Conservation (phyloP, 495 filamentous ascomycete genomes). For the Talaromyces proteolyticus region DNA sequence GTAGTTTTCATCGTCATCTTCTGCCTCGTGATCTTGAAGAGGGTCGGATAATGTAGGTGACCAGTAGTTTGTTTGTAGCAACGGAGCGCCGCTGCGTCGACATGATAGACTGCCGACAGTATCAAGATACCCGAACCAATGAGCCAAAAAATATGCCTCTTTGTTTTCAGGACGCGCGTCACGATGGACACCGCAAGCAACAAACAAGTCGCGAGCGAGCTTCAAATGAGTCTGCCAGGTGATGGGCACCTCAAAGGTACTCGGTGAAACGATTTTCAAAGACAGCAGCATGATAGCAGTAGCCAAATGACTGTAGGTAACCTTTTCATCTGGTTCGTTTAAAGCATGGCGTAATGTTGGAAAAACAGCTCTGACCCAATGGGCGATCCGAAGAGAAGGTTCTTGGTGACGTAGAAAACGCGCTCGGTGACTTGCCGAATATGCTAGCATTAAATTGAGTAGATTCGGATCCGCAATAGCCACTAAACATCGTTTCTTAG, state of each 20-base stretch:
- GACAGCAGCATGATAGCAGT: slow-evolving; percentile 85
- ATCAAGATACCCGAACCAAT: slow-evolving; percentile 85
- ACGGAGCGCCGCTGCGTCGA: slow-evolving; percentile 50
- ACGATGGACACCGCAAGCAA: slow-evolving; percentile 55
- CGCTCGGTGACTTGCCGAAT: slow-evolving; percentile 76
- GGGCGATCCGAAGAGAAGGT: slow-evolving; percentile 70
- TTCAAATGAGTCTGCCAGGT: slow-evolving; percentile 75
- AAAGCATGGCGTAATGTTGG: slow-evolving; percentile 64
- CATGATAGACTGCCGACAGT: slow-evolving; percentile 73
- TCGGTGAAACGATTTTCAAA: slow-evolving; percentile 79
- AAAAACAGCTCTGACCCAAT: slow-evolving; percentile 75
- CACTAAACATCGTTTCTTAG: no score
- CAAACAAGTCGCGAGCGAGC: slow-evolving; percentile 70
- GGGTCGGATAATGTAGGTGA: slow-evolving; percentile 38
- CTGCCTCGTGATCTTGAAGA: slow-evolving; percentile 8
- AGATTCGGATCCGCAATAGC: slow-evolving; percentile 62
- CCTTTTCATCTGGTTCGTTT: slow-evolving; percentile 47
- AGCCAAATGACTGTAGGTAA: slow-evolving; percentile 70
- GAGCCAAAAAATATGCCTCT: slow-evolving; percentile 71
- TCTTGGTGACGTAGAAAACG: slow-evolving; percentile 69
- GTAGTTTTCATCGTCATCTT: slow-evolving; percentile 51
- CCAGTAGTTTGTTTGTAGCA: slow-evolving; percentile 46
- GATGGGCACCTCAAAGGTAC: slow-evolving; percentile 67
- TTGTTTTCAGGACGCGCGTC: slow-evolving; percentile 50
- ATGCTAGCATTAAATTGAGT: slow-evolving; percentile 73